A percentile compares a stretch with the other conserved stretches of the same genome.
These are phyloP conservation scores for Odonthalia washingtoniensis DNA, from an alignment of 31 red algal genomes.

Conservation along the genomic window DNA sequence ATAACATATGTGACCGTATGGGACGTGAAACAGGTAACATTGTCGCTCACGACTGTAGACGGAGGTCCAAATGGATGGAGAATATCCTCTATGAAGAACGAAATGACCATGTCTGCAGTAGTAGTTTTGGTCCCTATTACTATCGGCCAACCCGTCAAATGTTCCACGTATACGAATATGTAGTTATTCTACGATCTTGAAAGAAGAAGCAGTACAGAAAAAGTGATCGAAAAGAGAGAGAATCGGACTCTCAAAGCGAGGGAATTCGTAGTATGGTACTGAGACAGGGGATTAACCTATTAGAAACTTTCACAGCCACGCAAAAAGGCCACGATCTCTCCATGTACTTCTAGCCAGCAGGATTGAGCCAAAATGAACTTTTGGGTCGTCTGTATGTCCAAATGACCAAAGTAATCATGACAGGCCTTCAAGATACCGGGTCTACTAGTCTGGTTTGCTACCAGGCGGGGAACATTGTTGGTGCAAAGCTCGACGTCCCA, in stretches of 20 bases:
- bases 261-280: not conserved
- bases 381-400: not conserved
- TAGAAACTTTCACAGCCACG: not conserved
- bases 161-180: constrained; percentile 2
- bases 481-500: not conserved
- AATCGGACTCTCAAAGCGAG: not conserved
- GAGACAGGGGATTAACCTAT: not conserved
- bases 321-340: not conserved
- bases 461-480: no score
- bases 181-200: not conserved
- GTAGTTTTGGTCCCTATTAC: not conserved
- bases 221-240: not conserved
- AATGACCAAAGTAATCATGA: not conserved
- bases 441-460: not conserved
- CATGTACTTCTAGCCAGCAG: not conserved
- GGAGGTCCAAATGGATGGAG: not conserved
- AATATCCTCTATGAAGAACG: constrained; percentile 25
- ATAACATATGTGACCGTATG: not conserved
- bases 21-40: not conserved
- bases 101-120: not conserved
- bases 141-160: constrained; percentile 24
- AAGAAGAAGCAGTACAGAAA: not conserved
- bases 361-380: no score
- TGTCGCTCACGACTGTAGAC: not conserved
- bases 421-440: not conserved